Percentiles rank a stretch among this genome's conserved stretches.
These are phyloP conservation scores for Neurospora sp. DNA, from an alignment of 2,329 filamentous ascomycete species.

Conservation along the genomic window DNA sequence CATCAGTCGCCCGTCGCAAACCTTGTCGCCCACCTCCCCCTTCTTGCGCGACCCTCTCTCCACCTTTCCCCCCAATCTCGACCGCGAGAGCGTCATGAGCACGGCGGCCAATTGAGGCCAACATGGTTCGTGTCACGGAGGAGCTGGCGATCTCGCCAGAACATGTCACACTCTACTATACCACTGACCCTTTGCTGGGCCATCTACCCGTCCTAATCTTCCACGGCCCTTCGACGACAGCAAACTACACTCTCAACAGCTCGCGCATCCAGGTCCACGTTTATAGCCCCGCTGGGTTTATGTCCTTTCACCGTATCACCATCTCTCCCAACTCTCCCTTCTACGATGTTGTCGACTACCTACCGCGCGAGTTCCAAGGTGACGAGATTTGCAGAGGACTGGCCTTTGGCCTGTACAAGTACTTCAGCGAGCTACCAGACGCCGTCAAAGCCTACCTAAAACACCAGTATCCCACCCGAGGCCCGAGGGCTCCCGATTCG, in stretches of 20 bases:
- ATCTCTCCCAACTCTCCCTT: conserved; percentile 87
- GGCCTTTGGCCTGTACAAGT: conserved; percentile 88
- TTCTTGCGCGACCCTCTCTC: background rate
- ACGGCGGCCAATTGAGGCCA: conserved; percentile 31
- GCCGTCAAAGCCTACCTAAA: conserved; percentile 64
- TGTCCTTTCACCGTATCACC: conserved; percentile 83
- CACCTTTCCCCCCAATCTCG: background rate
- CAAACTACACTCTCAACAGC: conserved; percentile 77
- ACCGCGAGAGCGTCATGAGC: conserved; percentile 24
- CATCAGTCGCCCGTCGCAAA: background rate
- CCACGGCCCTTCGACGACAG: conserved; percentile 82
- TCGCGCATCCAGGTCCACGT: conserved; percentile 93
- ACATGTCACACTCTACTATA: conserved; percentile 78
- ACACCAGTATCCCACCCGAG: conserved; percentile 42
- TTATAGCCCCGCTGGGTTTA: conserved; percentile 79
- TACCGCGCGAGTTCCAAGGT: conserved; percentile 89
- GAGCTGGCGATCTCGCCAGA: conserved; percentile 73
- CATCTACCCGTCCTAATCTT: conserved; percentile 80
- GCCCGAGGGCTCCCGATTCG: conserved; percentile 51
- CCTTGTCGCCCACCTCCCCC: background rate
- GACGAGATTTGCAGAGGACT: conserved; percentile 87
- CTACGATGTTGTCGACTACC: conserved; percentile 79
- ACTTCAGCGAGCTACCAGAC: conserved; percentile 79
- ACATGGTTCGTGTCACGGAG: conserved; percentile 76
- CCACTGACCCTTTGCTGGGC: conserved; percentile 73